Base-by-base conservation (phyloP, 441 rosid species). In the Croton setiger region DNA sequence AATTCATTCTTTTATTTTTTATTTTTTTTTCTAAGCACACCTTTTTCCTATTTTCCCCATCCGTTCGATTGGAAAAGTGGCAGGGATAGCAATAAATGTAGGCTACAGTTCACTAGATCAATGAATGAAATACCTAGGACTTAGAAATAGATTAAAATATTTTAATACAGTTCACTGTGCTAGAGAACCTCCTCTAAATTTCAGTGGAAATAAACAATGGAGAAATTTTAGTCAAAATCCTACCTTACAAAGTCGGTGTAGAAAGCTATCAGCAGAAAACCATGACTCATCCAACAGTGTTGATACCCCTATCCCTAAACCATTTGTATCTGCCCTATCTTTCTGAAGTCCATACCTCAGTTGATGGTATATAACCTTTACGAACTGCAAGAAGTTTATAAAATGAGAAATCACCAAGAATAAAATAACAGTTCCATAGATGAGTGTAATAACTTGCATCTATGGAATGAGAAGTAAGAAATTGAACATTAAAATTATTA, bases 291-390 rank as follows among this genome's bases (percentile, higher is more conserved):
- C 96, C 76, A 91, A 76, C 58, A 91, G 82, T 0, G 85, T 72
- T 5, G 87, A 84, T 44, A 75, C 52, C 54, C 89, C 91, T 56
- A 79, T 65, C 75, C 85, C 86, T 61, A 79, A 60, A 72, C 69
- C 64, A 72, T 70, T 76, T 41, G 52, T 49, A 54, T 79, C 77
- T 17, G 53, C 66, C 31, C 66, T 72, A 55, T 91, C 96, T 79
- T 85, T 89, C 75, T 80, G 88, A 69, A 91, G 88, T 77, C 93
- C 98, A 73, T 82, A 86, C 79, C 87, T 88, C 66, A 94, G 87
- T 81, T 94, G 98, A 82, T 89, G 75, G 80, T 86, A 94, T 67
- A 89, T 75, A 73, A 87, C 92, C 82, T 79, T 83, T 57, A 89
- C 82, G 85, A 94, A 94, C 97, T 94, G 85, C 54, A 64, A 66